Evolutionary conservation across 176 grass and related monocot genomes (phyloP), one percentile per base, ranked within the genome.

Genomic region (Carex kokanica): DNA sequence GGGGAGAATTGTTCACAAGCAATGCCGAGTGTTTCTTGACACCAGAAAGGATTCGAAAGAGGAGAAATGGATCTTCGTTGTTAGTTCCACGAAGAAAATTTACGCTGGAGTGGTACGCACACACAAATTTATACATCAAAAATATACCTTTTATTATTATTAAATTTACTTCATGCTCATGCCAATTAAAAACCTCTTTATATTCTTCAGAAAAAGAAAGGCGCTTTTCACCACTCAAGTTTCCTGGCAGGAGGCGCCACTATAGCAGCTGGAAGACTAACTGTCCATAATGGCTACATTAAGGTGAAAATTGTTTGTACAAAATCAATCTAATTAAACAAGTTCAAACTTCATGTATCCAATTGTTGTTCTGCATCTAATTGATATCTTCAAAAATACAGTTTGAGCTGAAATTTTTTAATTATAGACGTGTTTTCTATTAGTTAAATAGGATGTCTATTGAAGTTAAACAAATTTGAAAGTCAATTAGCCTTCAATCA

Each of bases 201-300:
- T 15, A 3, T 27, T 75, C 56, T 85, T 81, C 86, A 92, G 90
- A 95, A 92, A 47, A 84, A 78, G 29, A 95, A 90, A 69, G 90
- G 93, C 0, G 83, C 60, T 18, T 95, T 95, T 86, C 93, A 95
- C 67, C 93, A 95, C 83, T 95, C 93, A 0, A 95, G 93, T 83
- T 92, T 95, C 86, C 93, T 95, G 59, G 90, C 93, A 54, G 93
- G 90, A 47, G 93, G 93, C 14, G 88, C 93, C 13, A 92, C 93
- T 14, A 88, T 89, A 78, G 90, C 90, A 66, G 90, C 90, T 84
- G 93, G 93, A 36, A 88, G 87, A 81, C 55, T 95, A 47, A 64
- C 87, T 68, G 86, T 89, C 2, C 86, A 92, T 68, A 64, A 89
- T 74, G 93, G 93, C 51, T 25, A 83, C 87, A 83, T 95, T 43